phyloP scores from a whole-genome alignment of 306 rosid species.

The Benincasa hispida region DNA sequence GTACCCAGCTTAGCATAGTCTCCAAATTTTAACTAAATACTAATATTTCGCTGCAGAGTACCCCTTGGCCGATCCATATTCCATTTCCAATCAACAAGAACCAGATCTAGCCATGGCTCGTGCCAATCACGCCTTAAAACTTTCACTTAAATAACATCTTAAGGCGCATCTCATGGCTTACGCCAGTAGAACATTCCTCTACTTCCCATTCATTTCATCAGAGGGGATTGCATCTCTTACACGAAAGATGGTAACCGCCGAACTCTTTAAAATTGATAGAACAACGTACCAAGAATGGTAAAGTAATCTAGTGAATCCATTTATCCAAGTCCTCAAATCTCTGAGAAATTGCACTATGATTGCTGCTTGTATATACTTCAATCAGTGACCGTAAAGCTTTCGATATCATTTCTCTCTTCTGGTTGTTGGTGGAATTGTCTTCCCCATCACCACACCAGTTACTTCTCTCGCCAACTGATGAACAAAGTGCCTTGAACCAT shows the following conservation, averaged over 20 bases:
- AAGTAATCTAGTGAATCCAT: slow-evolving; percentile 4
- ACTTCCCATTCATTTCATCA: background rate
- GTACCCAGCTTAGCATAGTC: background rate
- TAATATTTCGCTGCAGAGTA: background rate
- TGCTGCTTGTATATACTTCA: slow-evolving; percentile 44
- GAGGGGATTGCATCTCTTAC: background rate
- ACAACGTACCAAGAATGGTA: background rate
- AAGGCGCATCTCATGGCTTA: background rate
- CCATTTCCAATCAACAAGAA: background rate
- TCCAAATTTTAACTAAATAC: background rate
- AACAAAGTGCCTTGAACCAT: slow-evolving; percentile 57
- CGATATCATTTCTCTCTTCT: slow-evolving; percentile 53
- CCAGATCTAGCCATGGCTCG: background rate
- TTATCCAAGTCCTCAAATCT: slow-evolving; percentile 53
- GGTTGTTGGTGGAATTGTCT: slow-evolving; percentile 25
- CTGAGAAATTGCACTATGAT: slow-evolving; percentile 29
- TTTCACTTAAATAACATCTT: background rate
- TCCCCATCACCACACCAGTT: slow-evolving; percentile 28
- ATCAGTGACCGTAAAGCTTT: slow-evolving; percentile 49
- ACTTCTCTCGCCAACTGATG: slow-evolving; percentile 26
- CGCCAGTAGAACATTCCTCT: background rate
- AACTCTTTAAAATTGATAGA: background rate
- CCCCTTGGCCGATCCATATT: background rate
- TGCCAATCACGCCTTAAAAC: background rate
- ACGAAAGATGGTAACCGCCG: background rate